phyloP scores from a whole-genome alignment of 805 yeast genomes.

The Nematodospora valgi region DNA sequence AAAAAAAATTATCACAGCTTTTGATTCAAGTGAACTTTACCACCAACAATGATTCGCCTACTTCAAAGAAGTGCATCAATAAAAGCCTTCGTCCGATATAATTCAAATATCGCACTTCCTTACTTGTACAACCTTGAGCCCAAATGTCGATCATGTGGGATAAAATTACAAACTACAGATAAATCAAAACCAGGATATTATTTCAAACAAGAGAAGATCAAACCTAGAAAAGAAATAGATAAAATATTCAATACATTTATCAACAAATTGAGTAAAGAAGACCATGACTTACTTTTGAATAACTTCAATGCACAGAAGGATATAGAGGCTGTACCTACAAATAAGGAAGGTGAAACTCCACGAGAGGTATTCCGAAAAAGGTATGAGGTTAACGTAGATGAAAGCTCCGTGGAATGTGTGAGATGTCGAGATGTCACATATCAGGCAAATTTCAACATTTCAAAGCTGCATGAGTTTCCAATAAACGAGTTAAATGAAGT shows the following conservation, averaged over 20 bases:
- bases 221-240: constrained; percentile 13
- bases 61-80: constrained; percentile 1
- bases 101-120: constrained; percentile 5
- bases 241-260: constrained; percentile 18
- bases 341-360: neutral
- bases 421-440: constrained; percentile 54
- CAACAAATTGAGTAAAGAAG: constrained; percentile 21
- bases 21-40: too few species aligned
- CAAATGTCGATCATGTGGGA: constrained; percentile 57
- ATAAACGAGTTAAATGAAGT: constrained; percentile 17
- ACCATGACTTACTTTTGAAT: constrained; percentile 22
- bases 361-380: neutral
- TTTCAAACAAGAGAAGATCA: constrained; percentile 1
- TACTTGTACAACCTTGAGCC: constrained; percentile 11
- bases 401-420: constrained; percentile 37
- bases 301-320: constrained; percentile 2
- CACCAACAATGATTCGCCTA: too few species aligned
- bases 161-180: constrained; percentile 42
- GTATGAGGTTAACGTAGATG: neutral
- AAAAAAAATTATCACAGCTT: too few species aligned
- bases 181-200: constrained; percentile 44
- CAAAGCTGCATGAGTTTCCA: constrained; percentile 31
- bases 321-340: neutral
- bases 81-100: constrained; percentile 2
- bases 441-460: constrained; percentile 32